Conservation (phyloP, 345 rosid species). For the Aegle marmelos region DNA sequence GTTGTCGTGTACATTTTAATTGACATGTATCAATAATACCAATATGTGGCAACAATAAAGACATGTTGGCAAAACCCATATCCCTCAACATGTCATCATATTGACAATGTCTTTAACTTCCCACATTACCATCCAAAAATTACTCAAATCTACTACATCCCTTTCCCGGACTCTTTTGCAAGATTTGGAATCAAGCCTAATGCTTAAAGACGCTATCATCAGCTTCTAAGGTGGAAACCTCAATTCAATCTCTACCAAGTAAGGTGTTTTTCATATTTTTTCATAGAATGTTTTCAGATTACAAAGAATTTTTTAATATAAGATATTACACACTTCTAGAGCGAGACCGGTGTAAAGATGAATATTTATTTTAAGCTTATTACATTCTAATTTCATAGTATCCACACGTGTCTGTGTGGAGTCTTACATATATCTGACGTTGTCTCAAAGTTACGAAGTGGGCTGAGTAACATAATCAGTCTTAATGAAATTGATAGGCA, state of each 20-base stretch:
- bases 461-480: not conserved
- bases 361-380: not conserved
- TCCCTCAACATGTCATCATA: not conserved
- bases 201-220: not conserved
- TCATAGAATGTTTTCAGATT: not conserved
- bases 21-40: not conserved
- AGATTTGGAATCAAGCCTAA: not conserved
- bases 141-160: not conserved
- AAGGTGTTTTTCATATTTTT: not conserved
- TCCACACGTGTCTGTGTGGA: not conserved
- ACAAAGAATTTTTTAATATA: not conserved
- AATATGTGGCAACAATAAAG: not conserved
- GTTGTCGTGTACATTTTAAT: not conserved
- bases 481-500: not conserved
- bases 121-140: not conserved
- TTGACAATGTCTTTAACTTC: not conserved
- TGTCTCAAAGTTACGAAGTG: not conserved
- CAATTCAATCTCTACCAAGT: not conserved
- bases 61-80: not conserved
- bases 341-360: too few species aligned
- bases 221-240: too few species aligned
- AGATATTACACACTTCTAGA: not conserved
- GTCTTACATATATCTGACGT: not conserved
- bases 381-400: not conserved
- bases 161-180: not conserved